Percentiles rank a stretch among this genome's conserved stretches.
Conservation (phyloP, 2,329 filamentous ascomycete species). For the Xylariales sp. region DNA sequence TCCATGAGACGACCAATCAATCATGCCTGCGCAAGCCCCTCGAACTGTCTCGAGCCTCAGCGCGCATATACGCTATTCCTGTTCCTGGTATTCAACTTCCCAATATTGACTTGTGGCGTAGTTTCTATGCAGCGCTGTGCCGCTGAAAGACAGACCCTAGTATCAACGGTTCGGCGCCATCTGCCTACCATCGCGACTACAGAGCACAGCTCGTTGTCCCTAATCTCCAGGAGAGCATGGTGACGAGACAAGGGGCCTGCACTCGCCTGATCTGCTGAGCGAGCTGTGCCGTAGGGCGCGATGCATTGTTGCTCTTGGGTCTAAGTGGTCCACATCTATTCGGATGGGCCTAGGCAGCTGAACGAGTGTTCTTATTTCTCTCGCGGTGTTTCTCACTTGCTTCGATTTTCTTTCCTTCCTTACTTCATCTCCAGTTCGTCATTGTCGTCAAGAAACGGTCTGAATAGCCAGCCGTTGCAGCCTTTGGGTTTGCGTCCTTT, state of each 20-base stretch:
- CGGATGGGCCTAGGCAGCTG: no score
- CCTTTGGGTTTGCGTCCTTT: constrained; percentile 25
- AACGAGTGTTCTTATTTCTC: constrained; percentile 12
- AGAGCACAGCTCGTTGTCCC: no score
- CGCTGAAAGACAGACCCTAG: not conserved
- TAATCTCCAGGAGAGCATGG: no score
- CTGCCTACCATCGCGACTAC: not conserved
- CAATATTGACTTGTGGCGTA: constrained; percentile 10
- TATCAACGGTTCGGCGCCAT: not conserved
- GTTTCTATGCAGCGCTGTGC: constrained; percentile 2
- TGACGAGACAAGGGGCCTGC: no score
- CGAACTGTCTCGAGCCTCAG: constrained; percentile 5
- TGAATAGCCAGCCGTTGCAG: constrained; percentile 19
- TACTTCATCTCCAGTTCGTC: constrained; percentile 9
- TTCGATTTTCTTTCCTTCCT: constrained; percentile 10
- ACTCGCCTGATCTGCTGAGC: no score
- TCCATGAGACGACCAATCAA: constrained; percentile 1
- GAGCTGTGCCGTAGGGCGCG: no score
- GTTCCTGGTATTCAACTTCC: constrained; percentile 16
- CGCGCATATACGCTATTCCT: constrained; percentile 15
- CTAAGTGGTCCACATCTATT: no score
- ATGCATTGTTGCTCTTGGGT: no score
- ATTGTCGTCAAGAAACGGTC: constrained; percentile 19
- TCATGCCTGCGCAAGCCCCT: not conserved
- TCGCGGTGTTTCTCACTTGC: constrained; percentile 1